phyloP scores from a whole-genome alignment of 345 rosid genomes.

The Schrenkiella parvula region DNA sequence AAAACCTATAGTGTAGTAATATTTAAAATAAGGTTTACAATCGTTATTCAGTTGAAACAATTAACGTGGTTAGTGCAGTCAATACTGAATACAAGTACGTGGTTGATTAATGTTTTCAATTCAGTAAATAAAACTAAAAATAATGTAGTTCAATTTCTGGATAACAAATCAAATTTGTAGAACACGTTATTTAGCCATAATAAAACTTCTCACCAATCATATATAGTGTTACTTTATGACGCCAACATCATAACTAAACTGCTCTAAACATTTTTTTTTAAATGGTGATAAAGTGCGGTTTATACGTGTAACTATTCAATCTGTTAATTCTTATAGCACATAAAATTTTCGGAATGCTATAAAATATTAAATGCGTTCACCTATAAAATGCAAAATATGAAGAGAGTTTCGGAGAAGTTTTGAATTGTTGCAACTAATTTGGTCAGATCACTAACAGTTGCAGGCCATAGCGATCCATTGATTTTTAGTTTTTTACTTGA shows the following conservation, averaged over 20 bases:
- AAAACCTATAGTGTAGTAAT: too few relatives aligned
- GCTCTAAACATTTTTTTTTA: too few relatives aligned
- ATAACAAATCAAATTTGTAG: too few relatives aligned
- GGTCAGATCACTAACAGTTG: slow-evolving; percentile 18
- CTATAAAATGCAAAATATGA: background rate
- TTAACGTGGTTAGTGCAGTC: background rate
- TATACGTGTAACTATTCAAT: background rate
- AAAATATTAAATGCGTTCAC: slow-evolving; percentile 3
- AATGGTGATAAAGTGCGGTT: background rate
- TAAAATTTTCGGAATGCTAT: background rate
- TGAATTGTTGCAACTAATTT: slow-evolving; percentile 11
- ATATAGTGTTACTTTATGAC: too few relatives aligned
- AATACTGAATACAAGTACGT: too few relatives aligned
- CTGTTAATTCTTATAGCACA: background rate
- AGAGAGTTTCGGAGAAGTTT: background rate
- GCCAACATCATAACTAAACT: too few relatives aligned
- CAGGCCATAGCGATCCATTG: slow-evolving; percentile 14
- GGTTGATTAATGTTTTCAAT: too few relatives aligned
- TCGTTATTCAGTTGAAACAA: background rate
- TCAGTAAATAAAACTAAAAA: too few relatives aligned
- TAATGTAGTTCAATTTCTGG: too few relatives aligned
- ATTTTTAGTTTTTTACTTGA: slow-evolving; percentile 22
- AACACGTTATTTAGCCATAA: too few relatives aligned
- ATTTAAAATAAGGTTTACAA: too few relatives aligned
- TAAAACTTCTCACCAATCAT: too few relatives aligned